Base-by-base conservation (phyloP, 2,329 filamentous ascomycete genomes). In the Hawksworthiomyces lignivorus region DNA sequence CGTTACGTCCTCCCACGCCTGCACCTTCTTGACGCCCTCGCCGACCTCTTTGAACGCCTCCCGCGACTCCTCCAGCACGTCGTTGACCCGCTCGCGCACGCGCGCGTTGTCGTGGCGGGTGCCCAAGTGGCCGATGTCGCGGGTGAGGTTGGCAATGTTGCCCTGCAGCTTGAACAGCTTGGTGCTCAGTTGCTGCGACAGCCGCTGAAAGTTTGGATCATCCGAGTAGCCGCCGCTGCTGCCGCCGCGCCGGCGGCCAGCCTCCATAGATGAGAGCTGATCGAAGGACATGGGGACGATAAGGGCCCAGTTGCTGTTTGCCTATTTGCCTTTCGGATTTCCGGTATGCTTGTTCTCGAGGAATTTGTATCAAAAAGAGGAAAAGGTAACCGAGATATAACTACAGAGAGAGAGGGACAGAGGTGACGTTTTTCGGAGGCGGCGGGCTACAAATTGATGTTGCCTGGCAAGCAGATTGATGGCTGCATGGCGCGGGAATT, bases 231-330 rank as follows among this genome's bases (percentile, higher is more conserved):
- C 84, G 60, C 84, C 80, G 24, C 36, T 35, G 47, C 78, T 71
- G 50, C 80, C 76, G 31, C 43, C 45, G 31, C 46, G 52, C 39
- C 51, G 54, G 72, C 66, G 73, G 74, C 83, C 72, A 52, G 89
- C 80, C 69, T 97, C 90, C 52, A 96, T 73, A 48, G 78, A 83
- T 43, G 84, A 84, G 49, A 92, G 75, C 54, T 87, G 85, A 61
- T 95, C 85, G 67, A 92, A 97, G 15, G 90, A 95, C 90, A 97
- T 97, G n/a, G 4, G 7, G n/a, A n/a, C n/a, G n/a, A n/a, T n/a
- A n/a, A n/a, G n/a, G n/a, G n/a, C n/a, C n/a, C n/a, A 17, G 22
- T 17, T 8, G 28, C n/a, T 9, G 8, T n/a, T n/a, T 8, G 10
- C 15, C 6, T 30, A 6, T 30, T 8, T 30, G 28, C 14, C 28